These are phyloP conservation scores for Eragrostis tef DNA, from an alignment of 202 grass and related monocot genomes.

Conservation along the genomic window DNA sequence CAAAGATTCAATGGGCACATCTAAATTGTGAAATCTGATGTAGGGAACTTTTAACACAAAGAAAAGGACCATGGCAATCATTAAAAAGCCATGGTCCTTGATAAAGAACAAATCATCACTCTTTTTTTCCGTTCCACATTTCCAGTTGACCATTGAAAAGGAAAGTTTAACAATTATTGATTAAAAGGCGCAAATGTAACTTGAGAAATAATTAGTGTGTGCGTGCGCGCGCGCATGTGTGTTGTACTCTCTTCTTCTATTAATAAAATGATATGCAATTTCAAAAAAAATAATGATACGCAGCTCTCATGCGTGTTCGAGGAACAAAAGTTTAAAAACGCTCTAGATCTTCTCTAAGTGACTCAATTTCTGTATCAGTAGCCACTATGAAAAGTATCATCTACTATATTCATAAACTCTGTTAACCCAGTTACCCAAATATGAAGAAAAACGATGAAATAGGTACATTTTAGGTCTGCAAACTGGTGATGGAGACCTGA, in stretches of 20 bases:
- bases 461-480: neutral
- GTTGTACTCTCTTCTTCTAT: too few relatives aligned
- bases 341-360: neutral
- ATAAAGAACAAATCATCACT: neutral
- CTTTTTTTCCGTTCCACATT: neutral
- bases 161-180: neutral
- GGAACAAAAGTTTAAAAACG: neutral
- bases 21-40: neutral
- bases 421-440: neutral
- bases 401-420: neutral
- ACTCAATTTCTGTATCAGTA: neutral
- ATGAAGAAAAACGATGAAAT: too few relatives aligned
- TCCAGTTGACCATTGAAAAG: neutral
- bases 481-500: neutral
- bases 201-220: too few relatives aligned
- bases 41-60: neutral
- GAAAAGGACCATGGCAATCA: neutral
- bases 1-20: neutral
- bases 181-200: too few relatives aligned
- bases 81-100: too few relatives aligned
- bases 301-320: too few relatives aligned
- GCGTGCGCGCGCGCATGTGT: too few relatives aligned
- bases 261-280: too few relatives aligned
- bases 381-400: constrained; percentile 19
- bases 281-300: too few relatives aligned